Percentiles rank a stretch among this genome's conserved stretches.
Evolutionary conservation across 371 early-diverging fungal genomes (phyloP).

Genomic region (Rhizomucor miehei): DNA sequence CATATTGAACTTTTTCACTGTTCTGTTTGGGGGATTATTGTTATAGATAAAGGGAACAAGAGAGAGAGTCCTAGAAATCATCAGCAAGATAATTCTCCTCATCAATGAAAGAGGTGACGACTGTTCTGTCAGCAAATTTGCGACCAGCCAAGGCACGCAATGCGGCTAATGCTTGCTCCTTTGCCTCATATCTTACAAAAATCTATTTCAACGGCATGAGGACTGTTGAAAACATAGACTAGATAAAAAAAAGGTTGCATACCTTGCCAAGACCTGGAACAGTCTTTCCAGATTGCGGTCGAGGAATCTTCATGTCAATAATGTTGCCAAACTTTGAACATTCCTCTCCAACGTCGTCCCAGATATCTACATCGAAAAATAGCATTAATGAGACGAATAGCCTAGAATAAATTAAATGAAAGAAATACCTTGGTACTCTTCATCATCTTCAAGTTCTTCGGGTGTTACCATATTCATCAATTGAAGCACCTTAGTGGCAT

Average conservation of each 20-base stretch:
- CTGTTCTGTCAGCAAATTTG: constrained; percentile 91
- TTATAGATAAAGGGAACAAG: neutral
- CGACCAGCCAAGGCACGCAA: constrained; percentile 90
- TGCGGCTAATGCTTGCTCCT: constrained; percentile 65
- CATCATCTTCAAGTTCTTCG: constrained; percentile 85
- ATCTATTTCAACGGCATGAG: constrained; percentile 48
- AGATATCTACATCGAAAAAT: constrained; percentile 65
- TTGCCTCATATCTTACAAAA: constrained; percentile 74
- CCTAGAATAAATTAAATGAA: neutral
- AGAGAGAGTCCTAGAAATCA: constrained; percentile 47
- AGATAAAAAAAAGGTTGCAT: constrained; percentile 8
- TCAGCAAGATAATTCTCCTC: constrained; percentile 63
- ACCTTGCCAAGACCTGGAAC: constrained; percentile 86
- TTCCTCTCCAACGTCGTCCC: constrained; percentile 90
- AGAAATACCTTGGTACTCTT: constrained; percentile 78
- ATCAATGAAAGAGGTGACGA: constrained; percentile 82
- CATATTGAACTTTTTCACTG: constrained; percentile 2
- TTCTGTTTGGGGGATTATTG: neutral
- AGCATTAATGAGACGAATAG: neutral
- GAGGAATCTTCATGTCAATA: constrained; percentile 79
- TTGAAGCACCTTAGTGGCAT: constrained; percentile 78
- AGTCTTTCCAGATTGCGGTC: constrained; percentile 57
- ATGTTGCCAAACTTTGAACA: constrained; percentile 87
- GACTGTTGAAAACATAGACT: too few relatives aligned
- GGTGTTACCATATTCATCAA: constrained; percentile 94